Evolutionary conservation across 106 monocot genomes (phyloP), one percentile per base, ranked within the genome.

Genomic region (Platanthera zijinensis): DNA sequence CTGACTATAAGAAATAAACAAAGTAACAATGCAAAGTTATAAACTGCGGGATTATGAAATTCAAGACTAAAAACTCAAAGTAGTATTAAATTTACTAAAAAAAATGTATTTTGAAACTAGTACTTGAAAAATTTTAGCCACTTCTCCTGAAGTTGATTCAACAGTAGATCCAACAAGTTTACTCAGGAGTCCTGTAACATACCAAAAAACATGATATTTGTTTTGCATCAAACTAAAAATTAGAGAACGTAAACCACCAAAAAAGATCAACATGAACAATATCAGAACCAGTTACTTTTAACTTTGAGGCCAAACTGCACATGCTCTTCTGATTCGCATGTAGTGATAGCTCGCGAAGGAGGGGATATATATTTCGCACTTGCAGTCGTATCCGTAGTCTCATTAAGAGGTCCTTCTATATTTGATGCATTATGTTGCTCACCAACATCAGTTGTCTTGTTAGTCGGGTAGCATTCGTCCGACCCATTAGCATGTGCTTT

Each of bases 111-210:
- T 10, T 18, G 56, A 73, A 51, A 10, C 51, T 50, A 30, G 18
- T 90, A 94, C 97, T 69, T 81, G 83, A 84, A 94, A 94, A 12
- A 99, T 82, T 18, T 64, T 17, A 69, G 97, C 85, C 52, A 94
- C 82, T 78, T 94, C 94, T 69, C 81, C 72, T 22, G 94, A 84
- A 78, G 92, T 85, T 18, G 91, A 85, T 69, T 94, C 92, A 67
- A 99, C 86, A 77, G 92, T 99, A 12, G 89, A 89, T 76, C 87
- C 88, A 28, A 84, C 87, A 72, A 93, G 87, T 75, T 83, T 86
- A 76, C 88, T 92, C n/a, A 95, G 70, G 12, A 92, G 80, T 8
- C 91, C 89, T 99, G 78, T 73, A 49, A 72, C 46, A 52, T 57
- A 10, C 47, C 14, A 73, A 51, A 45, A 10, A 14, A 11, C 15